These are phyloP conservation scores for Quercus tomentella DNA, from an alignment of 331 rosid species.

Conservation along the genomic window DNA sequence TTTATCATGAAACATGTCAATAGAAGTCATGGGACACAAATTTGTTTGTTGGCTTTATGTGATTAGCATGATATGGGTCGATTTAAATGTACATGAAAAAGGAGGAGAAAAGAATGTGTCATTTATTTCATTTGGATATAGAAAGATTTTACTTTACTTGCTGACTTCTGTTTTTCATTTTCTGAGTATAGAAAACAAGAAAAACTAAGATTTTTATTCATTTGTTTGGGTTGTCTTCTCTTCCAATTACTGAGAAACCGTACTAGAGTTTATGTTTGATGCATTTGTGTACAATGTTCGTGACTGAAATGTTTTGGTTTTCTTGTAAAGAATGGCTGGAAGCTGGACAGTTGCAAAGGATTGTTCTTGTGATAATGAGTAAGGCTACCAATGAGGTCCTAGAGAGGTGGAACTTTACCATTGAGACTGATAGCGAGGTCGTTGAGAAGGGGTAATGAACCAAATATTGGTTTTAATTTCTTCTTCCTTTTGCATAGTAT, in stretches of 20 bases:
- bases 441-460: slow-evolving; percentile 67
- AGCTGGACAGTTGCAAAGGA: slow-evolving; percentile 88
- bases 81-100: neutral
- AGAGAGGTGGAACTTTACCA: slow-evolving; percentile 96
- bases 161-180: neutral
- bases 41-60: neutral
- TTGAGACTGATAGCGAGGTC: slow-evolving; percentile 78
- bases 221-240: neutral
- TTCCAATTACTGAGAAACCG: neutral
- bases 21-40: neutral
- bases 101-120: neutral
- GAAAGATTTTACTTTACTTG: neutral
- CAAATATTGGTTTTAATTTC: neutral
- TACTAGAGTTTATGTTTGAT: neutral
- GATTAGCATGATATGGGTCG: neutral
- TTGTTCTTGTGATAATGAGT: slow-evolving; percentile 88
- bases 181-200: neutral
- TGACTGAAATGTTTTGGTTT: slow-evolving; percentile 6
- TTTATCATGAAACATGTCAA: too few relatives aligned
- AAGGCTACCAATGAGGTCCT: slow-evolving; percentile 74
- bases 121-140: neutral
- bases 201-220: neutral
- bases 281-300: neutral
- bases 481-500: neutral
- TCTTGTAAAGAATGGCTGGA: slow-evolving; percentile 83